phyloP scores from a whole-genome alignment of 176 grass and related monocot genomes.

The Paspalum vaginatum region DNA sequence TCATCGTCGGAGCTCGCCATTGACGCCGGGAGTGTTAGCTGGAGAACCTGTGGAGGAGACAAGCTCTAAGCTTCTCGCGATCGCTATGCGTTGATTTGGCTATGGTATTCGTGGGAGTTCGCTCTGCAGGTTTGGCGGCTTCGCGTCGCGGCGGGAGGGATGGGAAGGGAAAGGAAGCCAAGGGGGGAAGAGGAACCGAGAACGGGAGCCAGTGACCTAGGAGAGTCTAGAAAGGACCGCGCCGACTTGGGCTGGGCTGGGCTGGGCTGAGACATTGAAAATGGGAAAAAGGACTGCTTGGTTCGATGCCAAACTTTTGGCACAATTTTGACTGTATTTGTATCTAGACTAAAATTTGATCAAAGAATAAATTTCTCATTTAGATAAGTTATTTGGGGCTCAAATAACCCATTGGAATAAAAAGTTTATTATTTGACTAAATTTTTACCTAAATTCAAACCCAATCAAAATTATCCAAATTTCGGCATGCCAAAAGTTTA shows the following conservation, averaged over 20 bases:
- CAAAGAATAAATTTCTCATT: too few relatives aligned
- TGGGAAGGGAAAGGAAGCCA: background rate
- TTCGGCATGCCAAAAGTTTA: too few relatives aligned
- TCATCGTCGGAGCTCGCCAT: conserved; percentile 64
- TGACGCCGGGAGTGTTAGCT: background rate
- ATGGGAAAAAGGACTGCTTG: too few relatives aligned
- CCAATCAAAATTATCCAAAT: too few relatives aligned
- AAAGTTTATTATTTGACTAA: too few relatives aligned
- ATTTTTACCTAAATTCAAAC: too few relatives aligned
- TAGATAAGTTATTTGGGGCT: too few relatives aligned
- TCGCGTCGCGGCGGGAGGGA: conserved; percentile 34
- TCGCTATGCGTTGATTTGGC: background rate
- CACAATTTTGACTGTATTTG: too few relatives aligned
- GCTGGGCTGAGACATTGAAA: background rate
- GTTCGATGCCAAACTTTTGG: too few relatives aligned
- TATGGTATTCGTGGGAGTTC: background rate
- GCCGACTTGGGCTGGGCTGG: background rate
- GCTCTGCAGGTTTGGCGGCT: conserved; percentile 8
- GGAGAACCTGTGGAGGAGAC: background rate
- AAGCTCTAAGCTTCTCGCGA: conserved; percentile 11
- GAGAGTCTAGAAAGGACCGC: too few relatives aligned
- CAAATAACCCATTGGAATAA: too few relatives aligned
- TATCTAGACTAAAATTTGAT: too few relatives aligned
- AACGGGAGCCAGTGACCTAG: background rate
- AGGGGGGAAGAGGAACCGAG: background rate